Conservation (phyloP, 306 rosid species). For the Prunus dulcis region DNA sequence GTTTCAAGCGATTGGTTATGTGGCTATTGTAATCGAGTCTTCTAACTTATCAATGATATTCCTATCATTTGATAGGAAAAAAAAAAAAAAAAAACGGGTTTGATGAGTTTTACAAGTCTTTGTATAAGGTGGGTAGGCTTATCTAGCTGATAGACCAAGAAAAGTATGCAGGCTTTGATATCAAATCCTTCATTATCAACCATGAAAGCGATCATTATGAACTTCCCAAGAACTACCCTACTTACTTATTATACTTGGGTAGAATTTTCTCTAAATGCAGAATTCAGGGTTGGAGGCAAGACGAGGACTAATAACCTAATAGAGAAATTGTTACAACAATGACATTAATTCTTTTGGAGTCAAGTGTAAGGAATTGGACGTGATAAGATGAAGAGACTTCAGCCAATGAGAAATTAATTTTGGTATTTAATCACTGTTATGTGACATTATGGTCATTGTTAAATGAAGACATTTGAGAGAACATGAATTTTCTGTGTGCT, state of each 20-base stretch:
- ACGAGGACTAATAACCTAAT: constrained; percentile 37
- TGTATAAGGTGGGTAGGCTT: constrained; percentile 25
- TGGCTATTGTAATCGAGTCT: too few relatives aligned
- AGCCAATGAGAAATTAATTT: background rate
- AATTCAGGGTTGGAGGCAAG: constrained; percentile 25
- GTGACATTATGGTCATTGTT: background rate
- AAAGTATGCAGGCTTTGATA: constrained; percentile 34
- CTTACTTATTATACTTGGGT: background rate
- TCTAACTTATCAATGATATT: too few relatives aligned
- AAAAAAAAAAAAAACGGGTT: background rate
- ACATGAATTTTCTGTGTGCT: background rate
- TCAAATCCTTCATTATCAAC: constrained; percentile 19
- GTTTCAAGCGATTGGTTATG: too few relatives aligned
- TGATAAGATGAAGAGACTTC: background rate
- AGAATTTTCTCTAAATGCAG: constrained; percentile 4
- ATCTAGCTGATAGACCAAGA: background rate
- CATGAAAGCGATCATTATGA: background rate
- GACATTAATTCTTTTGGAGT: constrained; percentile 26
- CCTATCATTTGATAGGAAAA: too few relatives aligned
- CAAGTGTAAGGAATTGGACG: constrained; percentile 33
- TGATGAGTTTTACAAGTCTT: constrained; percentile 14
- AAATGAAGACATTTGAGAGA: background rate
- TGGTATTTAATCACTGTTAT: background rate
- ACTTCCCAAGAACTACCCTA: constrained; percentile 10
- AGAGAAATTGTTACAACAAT: background rate